Conservation (phyloP, 148 eudicot genomes). For the Camellia granthamiana region DNA sequence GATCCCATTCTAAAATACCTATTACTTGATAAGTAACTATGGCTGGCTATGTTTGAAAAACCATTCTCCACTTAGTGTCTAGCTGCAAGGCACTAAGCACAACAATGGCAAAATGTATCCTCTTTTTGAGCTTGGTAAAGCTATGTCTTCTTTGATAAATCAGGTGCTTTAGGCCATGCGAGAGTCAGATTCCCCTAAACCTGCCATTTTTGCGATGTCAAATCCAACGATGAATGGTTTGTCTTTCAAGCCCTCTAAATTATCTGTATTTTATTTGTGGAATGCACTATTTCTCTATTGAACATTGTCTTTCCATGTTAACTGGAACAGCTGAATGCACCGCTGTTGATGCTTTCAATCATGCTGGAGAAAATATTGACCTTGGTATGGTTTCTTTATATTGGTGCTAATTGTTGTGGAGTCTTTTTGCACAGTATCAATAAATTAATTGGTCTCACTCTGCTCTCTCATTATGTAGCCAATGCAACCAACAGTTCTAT, state of each 20-base stretch:
- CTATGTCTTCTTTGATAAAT: background rate
- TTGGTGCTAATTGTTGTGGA: background rate
- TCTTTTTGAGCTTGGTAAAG: background rate
- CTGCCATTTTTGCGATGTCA: slow-evolving; percentile 98
- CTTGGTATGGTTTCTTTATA: slow-evolving; percentile 49
- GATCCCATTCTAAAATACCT: too few species aligned
- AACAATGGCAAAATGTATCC: background rate
- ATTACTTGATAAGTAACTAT: too few species aligned
- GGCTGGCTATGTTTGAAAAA: background rate
- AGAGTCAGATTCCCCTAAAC: slow-evolving; percentile 76
- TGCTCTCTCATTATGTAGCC: slow-evolving; percentile 5
- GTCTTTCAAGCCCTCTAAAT: slow-evolving; percentile 20
- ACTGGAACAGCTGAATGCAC: slow-evolving; percentile 85
- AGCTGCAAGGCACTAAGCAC: background rate
- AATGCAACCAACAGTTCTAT: background rate
- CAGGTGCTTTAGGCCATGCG: slow-evolving; percentile 93
- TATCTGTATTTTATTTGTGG: background rate
- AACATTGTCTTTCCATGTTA: slow-evolving; percentile 6
- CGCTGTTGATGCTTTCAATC: slow-evolving; percentile 83
- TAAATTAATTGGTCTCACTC: background rate
- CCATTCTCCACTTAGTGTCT: slow-evolving; percentile 1
- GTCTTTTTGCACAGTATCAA: background rate
- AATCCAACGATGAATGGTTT: slow-evolving; percentile 93
- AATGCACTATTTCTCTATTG: slow-evolving; percentile 1
- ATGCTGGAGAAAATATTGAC: slow-evolving; percentile 92